Conservation (phyloP, 139 green algal species). For the Volvox reticuliferus region DNA sequence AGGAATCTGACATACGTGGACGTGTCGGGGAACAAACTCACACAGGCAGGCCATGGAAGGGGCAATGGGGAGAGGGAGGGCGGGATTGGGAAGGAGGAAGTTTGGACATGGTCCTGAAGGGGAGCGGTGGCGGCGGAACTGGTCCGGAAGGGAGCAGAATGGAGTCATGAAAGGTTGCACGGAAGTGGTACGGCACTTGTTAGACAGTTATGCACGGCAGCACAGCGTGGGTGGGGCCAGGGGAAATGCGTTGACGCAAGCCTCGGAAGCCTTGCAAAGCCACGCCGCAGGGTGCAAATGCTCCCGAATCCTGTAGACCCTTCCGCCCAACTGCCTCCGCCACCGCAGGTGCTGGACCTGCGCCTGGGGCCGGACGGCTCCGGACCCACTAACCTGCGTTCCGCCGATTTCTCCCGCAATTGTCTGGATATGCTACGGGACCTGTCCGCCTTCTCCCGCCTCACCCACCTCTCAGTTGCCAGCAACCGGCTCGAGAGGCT, state of each 20-base stretch:
- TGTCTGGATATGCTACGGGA: constrained; percentile 51
- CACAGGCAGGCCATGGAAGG: constrained; percentile 44
- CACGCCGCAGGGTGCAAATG: too few species aligned
- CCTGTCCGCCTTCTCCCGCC: constrained; percentile 53
- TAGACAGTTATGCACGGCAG: too few species aligned
- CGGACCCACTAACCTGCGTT: constrained; percentile 62
- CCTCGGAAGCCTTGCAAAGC: too few species aligned
- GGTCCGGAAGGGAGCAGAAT: too few species aligned
- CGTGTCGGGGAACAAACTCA: constrained; percentile 68
- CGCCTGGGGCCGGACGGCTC: neutral
- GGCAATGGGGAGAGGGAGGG: neutral
- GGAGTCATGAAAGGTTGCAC: too few species aligned
- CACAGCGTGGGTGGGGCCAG: too few species aligned
- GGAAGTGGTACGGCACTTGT: too few species aligned
- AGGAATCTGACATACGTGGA: constrained; percentile 64
- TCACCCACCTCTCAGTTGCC: constrained; percentile 53
- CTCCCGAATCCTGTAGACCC: neutral
- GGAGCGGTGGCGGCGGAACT: neutral
- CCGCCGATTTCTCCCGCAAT: constrained; percentile 67
- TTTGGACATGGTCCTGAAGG: neutral
- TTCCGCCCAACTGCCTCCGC: neutral
- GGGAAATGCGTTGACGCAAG: too few species aligned
- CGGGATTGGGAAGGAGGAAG: neutral
- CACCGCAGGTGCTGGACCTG: constrained; percentile 58
- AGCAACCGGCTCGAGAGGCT: constrained; percentile 57